These are phyloP conservation scores for Chlorokybus atmophyticus DNA, from an alignment of 139 green algal species.

Conservation along the genomic window DNA sequence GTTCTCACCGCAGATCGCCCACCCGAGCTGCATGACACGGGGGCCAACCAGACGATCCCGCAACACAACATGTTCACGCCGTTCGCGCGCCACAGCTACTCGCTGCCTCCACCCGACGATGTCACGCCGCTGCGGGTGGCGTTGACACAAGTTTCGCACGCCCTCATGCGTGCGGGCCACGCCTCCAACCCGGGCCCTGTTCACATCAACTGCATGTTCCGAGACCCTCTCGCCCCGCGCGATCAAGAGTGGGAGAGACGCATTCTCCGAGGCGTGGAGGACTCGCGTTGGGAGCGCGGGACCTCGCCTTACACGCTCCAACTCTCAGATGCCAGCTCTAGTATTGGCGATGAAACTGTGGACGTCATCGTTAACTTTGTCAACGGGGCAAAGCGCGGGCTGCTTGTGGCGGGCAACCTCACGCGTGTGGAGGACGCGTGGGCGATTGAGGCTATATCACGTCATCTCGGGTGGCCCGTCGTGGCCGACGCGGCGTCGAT, in stretches of 20 bases:
- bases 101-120: conserved; percentile 54
- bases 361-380: too few relatives aligned
- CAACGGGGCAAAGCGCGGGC: conserved; percentile 20
- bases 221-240: conserved; percentile 75
- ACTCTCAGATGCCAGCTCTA: too few relatives aligned
- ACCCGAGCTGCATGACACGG: conserved; percentile 71
- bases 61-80: conserved; percentile 86
- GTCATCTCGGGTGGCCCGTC: conserved; percentile 65
- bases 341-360: too few relatives aligned
- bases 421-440: neutral
- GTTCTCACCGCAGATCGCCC: conserved; percentile 87
- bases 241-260: conserved; percentile 26
- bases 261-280: too few relatives aligned
- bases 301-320: too few relatives aligned
- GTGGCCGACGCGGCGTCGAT: conserved; percentile 48
- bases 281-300: too few relatives aligned
- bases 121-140: conserved; percentile 39
- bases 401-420: conserved; percentile 10
- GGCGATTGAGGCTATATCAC: conserved; percentile 9
- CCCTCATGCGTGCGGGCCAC: conserved; percentile 27
- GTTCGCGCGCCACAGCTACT: conserved; percentile 61
- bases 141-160: conserved; percentile 53
- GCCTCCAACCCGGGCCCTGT: conserved; percentile 60
- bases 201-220: conserved; percentile 88
- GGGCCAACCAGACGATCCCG: conserved; percentile 71